These are phyloP conservation scores for Cordia subcordata DNA, from an alignment of 257 asterid genomes.

Conservation along the genomic window DNA sequence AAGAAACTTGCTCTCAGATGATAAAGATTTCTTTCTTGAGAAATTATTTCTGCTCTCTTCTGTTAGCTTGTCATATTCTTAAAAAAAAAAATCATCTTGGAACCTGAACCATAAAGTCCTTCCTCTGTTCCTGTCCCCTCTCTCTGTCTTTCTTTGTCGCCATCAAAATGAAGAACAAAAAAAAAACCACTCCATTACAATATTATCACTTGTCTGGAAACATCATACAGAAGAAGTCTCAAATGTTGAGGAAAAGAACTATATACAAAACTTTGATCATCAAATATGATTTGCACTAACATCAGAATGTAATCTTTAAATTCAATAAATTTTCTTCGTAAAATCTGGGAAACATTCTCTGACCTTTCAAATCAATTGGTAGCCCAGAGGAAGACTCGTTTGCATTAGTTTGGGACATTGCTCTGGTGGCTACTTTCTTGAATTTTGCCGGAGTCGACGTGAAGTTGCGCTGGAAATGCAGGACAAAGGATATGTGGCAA, in stretches of 20 bases:
- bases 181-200: too few relatives aligned
- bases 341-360: conserved; percentile 1
- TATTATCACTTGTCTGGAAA: too few relatives aligned
- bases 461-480: conserved; percentile 34
- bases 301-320: not conserved
- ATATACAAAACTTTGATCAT: not conserved
- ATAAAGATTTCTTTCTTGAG: too few relatives aligned
- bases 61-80: too few relatives aligned
- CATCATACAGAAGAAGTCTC: too few relatives aligned
- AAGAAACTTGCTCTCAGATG: too few relatives aligned
- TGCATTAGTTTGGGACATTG: conserved; percentile 53
- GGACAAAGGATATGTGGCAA: conserved; percentile 47
- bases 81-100: too few relatives aligned
- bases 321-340: not conserved
- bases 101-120: too few relatives aligned
- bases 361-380: conserved; percentile 64
- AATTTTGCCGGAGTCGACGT: conserved; percentile 42
- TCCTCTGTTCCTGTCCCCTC: too few relatives aligned
- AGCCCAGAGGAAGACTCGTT: conserved; percentile 48
- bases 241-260: not conserved
- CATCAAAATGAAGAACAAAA: too few relatives aligned
- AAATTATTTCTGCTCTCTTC: too few relatives aligned
- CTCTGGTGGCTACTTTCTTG: conserved; percentile 40
- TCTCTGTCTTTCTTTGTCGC: too few relatives aligned
- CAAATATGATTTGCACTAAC: not conserved